Percentiles rank a stretch among this genome's conserved stretches.
Evolutionary conservation across 73 alveolate genomes (phyloP).

Genomic region (Paramecium sexaurelia): DNA sequence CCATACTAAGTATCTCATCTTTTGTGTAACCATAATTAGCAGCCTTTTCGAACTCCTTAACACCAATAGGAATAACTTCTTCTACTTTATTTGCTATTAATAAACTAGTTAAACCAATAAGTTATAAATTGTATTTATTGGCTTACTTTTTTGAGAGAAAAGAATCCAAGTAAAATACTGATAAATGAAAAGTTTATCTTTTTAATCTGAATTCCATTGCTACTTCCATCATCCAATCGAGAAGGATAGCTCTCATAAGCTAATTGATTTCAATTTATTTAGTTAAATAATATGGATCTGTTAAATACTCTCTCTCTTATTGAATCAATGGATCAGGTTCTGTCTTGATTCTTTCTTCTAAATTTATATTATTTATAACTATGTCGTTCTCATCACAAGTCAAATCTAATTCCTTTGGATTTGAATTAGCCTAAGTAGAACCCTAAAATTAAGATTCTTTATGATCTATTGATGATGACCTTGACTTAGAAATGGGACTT

Average conservation of each 20-base stretch:
- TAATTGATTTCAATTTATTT: slow-evolving; percentile 49
- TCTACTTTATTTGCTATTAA: slow-evolving; percentile 79
- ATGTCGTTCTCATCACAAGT: slow-evolving; percentile 47
- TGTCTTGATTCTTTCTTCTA: slow-evolving; percentile 44
- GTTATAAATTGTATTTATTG: slow-evolving; percentile 68
- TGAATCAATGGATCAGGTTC: slow-evolving; percentile 47
- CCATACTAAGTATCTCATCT: slow-evolving; percentile 74
- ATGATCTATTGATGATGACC: slow-evolving; percentile 24
- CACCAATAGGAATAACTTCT: slow-evolving; percentile 70
- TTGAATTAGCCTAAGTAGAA: slow-evolving; percentile 45
- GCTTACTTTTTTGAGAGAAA: slow-evolving; percentile 6
- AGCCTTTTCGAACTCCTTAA: slow-evolving; percentile 71
- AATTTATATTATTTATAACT: background rate
- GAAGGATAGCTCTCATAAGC: slow-evolving; percentile 76
- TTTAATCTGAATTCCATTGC: slow-evolving; percentile 74
- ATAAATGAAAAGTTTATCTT: slow-evolving; percentile 78
- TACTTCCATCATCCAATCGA: slow-evolving; percentile 87
- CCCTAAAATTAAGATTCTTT: slow-evolving; percentile 45
- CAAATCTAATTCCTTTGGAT: slow-evolving; percentile 44
- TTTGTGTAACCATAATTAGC: slow-evolving; percentile 76
- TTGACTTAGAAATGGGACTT: slow-evolving; percentile 30
- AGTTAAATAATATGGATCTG: slow-evolving; percentile 61
- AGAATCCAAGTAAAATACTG: slow-evolving; percentile 69
- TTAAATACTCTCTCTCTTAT: slow-evolving; percentile 51
- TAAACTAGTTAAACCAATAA: slow-evolving; percentile 75